Base-by-base conservation (phyloP, 2,329 filamentous ascomycete species). In the Raffaelea arxii region DNA sequence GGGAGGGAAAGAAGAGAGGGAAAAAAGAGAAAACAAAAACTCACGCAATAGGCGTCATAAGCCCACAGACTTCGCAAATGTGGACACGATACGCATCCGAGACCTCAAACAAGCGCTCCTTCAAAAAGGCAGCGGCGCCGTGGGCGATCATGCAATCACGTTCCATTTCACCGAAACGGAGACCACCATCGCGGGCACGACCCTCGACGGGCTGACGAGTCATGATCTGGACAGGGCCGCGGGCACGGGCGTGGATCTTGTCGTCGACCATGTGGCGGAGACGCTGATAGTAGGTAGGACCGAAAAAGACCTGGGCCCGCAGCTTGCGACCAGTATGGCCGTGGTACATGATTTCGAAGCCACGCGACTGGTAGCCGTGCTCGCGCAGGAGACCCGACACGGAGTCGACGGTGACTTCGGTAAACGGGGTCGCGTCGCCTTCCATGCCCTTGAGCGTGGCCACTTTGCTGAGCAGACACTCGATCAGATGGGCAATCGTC, bases 71-170 rank as follows among this genome's bases (percentile, higher is more conserved):
- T 68, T 98, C 92, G 70, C 92, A 98, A 59, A 98, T 85, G 67
- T 98, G 92, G 49, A 98, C 92, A 65, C 90, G 78, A 77, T 97
- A 98, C 32, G 92, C 91, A 70, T 98, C 92, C 45, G 88, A 95
- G 43, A 98, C 92, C 64, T 97, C 91, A 59, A 98, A 96, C 49
- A 98, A 70, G 59, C 92, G 81, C 73, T 98, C 92, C 71, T 98
- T 98, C 61, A 98, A 70, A 77, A 98, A 98, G 2, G 90, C 84
- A 46, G 88, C 91, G 4, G 94, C 92, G 62, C 92, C 92, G 64
- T 98, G 94, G n/a, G 94, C 89, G 72, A 98, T 98, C 92, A 98
- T 98, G 65, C 92, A 98, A 79, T 98, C 94, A 71, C 94, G 91
- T 69, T 98, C 94, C 92, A 98, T 98, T 75, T 98, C 92, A 82